Percentiles rank a stretch among this genome's conserved stretches.
phyloP scores from a whole-genome alignment of 116 monocot genomes.

The Dioscorea cayenensis region DNA sequence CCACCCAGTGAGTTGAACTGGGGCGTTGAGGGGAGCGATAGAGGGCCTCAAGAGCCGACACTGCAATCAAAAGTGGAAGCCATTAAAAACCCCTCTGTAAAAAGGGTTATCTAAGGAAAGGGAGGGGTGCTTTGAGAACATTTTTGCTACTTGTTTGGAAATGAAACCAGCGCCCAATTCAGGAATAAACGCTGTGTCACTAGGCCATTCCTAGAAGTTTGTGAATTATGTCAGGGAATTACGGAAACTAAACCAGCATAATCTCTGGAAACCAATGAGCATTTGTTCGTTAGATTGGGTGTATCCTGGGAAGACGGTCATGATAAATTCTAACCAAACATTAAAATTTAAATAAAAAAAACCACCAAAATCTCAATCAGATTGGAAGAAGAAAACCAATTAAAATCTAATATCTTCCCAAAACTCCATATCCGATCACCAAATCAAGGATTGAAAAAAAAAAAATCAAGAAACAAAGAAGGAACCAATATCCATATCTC shows the following conservation, averaged over 20 bases:
- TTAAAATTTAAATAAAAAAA: too few species aligned
- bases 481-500: not conserved
- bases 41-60: slow-evolving; percentile 24
- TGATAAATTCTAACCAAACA: not conserved
- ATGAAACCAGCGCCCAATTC: not conserved
- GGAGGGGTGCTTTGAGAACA: too few species aligned
- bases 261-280: not conserved
- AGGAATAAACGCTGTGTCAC: not conserved
- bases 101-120: not conserved
- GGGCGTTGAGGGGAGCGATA: slow-evolving; percentile 27
- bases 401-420: too few species aligned
- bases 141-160: not conserved
- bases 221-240: too few species aligned
- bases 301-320: not conserved
- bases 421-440: too few species aligned
- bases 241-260: too few species aligned
- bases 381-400: too few species aligned
- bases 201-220: too few species aligned
- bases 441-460: not conserved
- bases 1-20: slow-evolving; percentile 41
- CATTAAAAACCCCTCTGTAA: not conserved
- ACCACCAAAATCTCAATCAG: too few species aligned
- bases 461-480: not conserved
- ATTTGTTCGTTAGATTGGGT: not conserved
- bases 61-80: slow-evolving; percentile 15